These are phyloP conservation scores for Calonectria ilicicola DNA, from an alignment of 2,329 filamentous ascomycete species.

Conservation along the genomic window DNA sequence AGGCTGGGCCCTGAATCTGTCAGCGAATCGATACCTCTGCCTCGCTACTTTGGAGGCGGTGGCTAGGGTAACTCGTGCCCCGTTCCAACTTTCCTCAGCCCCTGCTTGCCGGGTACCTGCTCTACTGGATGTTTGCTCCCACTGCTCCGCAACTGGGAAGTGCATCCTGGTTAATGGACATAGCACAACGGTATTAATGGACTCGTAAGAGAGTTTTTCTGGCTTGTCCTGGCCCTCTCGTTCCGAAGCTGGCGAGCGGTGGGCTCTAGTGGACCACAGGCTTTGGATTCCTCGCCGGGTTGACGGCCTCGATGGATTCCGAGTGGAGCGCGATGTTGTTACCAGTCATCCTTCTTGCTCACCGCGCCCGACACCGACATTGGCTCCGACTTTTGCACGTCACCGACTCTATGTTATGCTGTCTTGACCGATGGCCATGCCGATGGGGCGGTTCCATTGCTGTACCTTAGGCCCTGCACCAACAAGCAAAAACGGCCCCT, in stretches of 20 bases:
- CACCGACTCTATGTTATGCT: constrained; percentile 39
- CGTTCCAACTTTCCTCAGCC: constrained; percentile 10
- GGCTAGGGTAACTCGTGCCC: constrained; percentile 11
- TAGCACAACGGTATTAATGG: constrained; percentile 9
- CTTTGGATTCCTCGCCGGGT: constrained; percentile 34
- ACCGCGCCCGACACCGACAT: constrained; percentile 43
- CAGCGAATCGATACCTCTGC: constrained; percentile 14
- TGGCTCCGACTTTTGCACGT: constrained; percentile 38
- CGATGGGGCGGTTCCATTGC: constrained; percentile 33
- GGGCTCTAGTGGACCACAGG: constrained; percentile 29
- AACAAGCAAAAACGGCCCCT: constrained; percentile 31
- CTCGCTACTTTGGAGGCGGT: constrained; percentile 14
- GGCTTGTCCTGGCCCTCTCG: constrained; percentile 23
- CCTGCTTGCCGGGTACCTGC: neutral
- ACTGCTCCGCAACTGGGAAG: neutral
- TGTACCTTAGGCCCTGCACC: constrained; percentile 36
- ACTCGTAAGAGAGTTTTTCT: constrained; percentile 7
- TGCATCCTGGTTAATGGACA: neutral
- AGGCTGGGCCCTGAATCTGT: constrained; percentile 14
- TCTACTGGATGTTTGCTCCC: neutral
- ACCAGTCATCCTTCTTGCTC: constrained; percentile 29
- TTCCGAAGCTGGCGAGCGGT: constrained; percentile 21
- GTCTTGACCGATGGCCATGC: constrained; percentile 40
- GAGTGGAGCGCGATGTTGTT: constrained; percentile 31
- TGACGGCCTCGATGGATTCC: constrained; percentile 36